Base-by-base conservation (phyloP, 2,329 filamentous ascomycete species). In the Ascochyta pisi region DNA sequence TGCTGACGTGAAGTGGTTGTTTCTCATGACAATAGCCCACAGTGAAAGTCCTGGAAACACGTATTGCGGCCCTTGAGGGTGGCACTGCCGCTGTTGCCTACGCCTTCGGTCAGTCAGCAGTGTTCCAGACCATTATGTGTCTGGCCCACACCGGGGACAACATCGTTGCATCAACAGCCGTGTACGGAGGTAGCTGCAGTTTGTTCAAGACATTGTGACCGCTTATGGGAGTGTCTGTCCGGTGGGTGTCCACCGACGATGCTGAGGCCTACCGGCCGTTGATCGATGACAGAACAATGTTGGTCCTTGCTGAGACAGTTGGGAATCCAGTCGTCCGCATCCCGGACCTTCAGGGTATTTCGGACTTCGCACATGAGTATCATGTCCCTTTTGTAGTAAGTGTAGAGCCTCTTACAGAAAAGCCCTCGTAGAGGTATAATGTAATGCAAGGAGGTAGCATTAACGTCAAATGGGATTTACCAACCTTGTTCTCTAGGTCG, bases 151-250 rank as follows among this genome's bases (percentile, higher is more conserved):
- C 34, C 7, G 34, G 34, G 13, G 34, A 76, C 42, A 77, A 76
- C 60, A 74, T 27, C 26, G 26, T 27, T 27, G 26, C 26, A 27
- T 27, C 26, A 27, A 27, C 26, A 27, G 26, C 26, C 26, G 1
- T 27, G 26, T 27, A 27, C 26, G 5, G 26, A 27, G 26, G 26
- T 27, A 27, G 26, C 26, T 27, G 2, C 26, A 27, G 26, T 27
- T 27, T 27, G 26, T 27, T 27, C 26, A 27, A 27, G 26, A 27
- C 76, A 50, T 56, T 76, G 23, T 70, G 65, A 29, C 75, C 74
- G 0, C 75, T 73, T 59, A 75, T 37, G 34, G 34, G 34, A n/a
- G 16, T 37, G 13, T 37, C 34, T 19, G 34, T 37, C 34, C 13
- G 16, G 16, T 37, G 29, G 49, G n/a, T 19, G 34, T n/a, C 13